Percentiles rank a stretch among this genome's conserved stretches.
Evolutionary conservation across 805 yeast species (phyloP).

Genomic region (Saccharomycopsis babjevae): DNA sequence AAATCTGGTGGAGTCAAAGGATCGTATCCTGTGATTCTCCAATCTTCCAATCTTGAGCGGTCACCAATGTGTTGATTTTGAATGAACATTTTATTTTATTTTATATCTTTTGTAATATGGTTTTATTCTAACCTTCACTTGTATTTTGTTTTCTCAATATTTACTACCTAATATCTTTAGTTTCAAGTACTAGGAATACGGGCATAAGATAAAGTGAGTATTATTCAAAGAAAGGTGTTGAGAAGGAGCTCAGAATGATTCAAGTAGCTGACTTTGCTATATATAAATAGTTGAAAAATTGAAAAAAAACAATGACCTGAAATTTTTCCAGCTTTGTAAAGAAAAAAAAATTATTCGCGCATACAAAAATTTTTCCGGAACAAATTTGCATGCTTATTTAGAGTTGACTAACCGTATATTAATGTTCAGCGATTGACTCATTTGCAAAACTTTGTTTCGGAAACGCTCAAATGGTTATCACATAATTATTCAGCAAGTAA

Average conservation of each 20-base stretch:
- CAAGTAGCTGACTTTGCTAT: neutral
- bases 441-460: neutral
- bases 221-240: too few relatives aligned
- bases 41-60: conserved; percentile 66
- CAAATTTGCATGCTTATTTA: neutral
- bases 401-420: neutral
- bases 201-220: neutral
- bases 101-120: neutral
- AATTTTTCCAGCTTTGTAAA: neutral
- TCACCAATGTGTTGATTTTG: conserved; percentile 80
- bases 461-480: neutral
- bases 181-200: neutral
- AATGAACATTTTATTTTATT: conserved; percentile 64
- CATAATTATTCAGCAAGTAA: too few relatives aligned
- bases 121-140: neutral
- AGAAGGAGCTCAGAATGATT: too few relatives aligned
- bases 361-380: neutral
- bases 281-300: neutral
- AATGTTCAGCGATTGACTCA: neutral
- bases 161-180: neutral
- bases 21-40: conserved; percentile 80
- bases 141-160: neutral
- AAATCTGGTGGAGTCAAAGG: conserved; percentile 91
- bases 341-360: neutral
- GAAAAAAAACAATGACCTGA: neutral